Evolutionary conservation across 176 grass and related monocot genomes (phyloP).

Genomic region (Carex cristatella): DNA sequence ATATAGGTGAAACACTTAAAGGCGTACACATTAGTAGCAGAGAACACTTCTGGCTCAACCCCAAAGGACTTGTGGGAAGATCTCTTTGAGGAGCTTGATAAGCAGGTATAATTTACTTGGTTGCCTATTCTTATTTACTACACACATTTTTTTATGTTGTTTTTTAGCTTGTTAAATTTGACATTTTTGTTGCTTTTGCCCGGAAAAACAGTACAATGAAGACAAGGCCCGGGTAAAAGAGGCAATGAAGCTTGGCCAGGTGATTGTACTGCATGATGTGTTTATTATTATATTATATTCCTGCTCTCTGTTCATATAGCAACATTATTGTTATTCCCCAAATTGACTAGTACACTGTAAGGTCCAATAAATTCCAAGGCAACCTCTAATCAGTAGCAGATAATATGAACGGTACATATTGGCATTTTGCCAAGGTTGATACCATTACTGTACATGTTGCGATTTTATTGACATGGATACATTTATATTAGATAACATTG

Average conservation of each 20-base stretch:
- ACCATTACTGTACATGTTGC: not conserved
- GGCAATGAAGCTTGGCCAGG: slow-evolving; percentile 60
- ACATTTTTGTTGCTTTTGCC: slow-evolving; percentile 17
- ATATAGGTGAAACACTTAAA: slow-evolving; percentile 70
- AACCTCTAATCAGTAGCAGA: not conserved
- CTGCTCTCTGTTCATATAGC: not conserved
- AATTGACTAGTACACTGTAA: not conserved
- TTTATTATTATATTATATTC: slow-evolving; percentile 9
- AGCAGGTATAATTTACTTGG: slow-evolving; percentile 51
- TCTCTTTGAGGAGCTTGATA: slow-evolving; percentile 81
- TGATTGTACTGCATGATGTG: slow-evolving; percentile 2
- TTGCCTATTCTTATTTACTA: not conserved
- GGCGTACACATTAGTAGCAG: slow-evolving; percentile 60
- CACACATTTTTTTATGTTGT: not conserved
- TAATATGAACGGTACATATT: slow-evolving; percentile 3
- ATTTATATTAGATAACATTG: slow-evolving; percentile 56
- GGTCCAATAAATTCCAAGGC: not conserved
- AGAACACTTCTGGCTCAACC: slow-evolving; percentile 68
- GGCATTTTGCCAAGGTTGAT: not conserved
- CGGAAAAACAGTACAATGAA: slow-evolving; percentile 49
- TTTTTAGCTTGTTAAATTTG: not conserved
- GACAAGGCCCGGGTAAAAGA: slow-evolving; percentile 55
- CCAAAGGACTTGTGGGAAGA: slow-evolving; percentile 91
- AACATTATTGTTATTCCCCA: not conserved
- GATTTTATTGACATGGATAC: not conserved